Base-by-base conservation (phyloP, 768 basidiomycete genomes). In the Kwoniella europaea region DNA sequence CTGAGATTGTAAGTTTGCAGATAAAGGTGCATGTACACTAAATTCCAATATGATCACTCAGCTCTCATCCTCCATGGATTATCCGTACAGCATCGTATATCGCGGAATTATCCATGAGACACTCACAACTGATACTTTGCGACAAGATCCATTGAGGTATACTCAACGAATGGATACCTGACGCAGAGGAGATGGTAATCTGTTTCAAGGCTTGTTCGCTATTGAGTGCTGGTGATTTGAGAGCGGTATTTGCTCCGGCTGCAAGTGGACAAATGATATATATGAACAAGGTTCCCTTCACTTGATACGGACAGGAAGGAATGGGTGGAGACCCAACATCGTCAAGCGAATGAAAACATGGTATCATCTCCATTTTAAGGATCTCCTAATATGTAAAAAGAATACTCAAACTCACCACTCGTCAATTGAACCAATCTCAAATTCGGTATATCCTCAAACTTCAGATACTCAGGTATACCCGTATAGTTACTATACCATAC, bases 121-220 rank as follows among this genome's bases (percentile, higher is more conserved):
- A n/a, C 76, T 64, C 50, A 79, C 78, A 57, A 29, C 73, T 77
- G 58, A 84, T 69, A 35, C 73, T 67, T 41, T 74, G 76, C 3
- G 71, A 72, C 29, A 84, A 54, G 67, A 80, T 73, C 58, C 76
- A 82, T 42, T 78, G 76, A 0, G 82, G 78, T 46, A 84, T 84
- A 60, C 68, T 74, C 35, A 74, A 63, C 13, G 72, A 75, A 67
- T 84, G 83, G 54, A 82, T 82, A 27, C 83, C 83, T 18, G 76
- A 78, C 4, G 79, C 73, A 10, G 66, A 67, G 50, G 73, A 77
- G 42, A 80, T 59, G n/a, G 53, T 43, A 35, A 80, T 71, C 58
- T 76, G 74, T 46, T 75, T 60, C 43, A 65, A 67, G 0, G 71
- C 76, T 65, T 73, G 53, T 22, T 56, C 35, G 42, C 61, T 59